A percentile compares a stretch with the other conserved stretches of the same genome.
These are phyloP conservation scores for Aaosphaeria arxii DNA, from an alignment of 2,329 filamentous ascomycete genomes.

Conservation along the genomic window DNA sequence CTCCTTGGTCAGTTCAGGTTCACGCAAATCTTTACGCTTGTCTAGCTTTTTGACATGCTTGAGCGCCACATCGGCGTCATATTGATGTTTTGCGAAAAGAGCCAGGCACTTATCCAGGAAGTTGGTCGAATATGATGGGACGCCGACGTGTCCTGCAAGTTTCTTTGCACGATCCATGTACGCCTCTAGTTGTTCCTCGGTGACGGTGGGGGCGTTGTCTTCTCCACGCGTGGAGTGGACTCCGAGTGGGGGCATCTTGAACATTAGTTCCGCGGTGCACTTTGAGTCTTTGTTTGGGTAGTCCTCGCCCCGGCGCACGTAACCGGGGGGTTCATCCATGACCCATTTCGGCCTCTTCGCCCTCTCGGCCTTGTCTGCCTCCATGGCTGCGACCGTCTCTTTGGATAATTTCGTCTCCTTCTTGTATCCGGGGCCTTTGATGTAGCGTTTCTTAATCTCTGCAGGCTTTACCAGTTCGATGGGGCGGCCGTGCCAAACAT, in stretches of 20 bases:
- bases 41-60: slow-evolving; percentile 66
- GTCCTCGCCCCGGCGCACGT: slow-evolving; percentile 81
- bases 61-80: slow-evolving; percentile 68
- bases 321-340: slow-evolving; percentile 85
- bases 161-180: slow-evolving; percentile 71
- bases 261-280: slow-evolving; percentile 73
- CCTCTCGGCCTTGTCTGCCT: slow-evolving; percentile 75
- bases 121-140: slow-evolving; percentile 77
- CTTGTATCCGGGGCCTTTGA: slow-evolving; percentile 62
- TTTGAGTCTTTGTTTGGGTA: slow-evolving; percentile 66
- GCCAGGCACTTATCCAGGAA: slow-evolving; percentile 80
- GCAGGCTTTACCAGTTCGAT: slow-evolving; percentile 87
- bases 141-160: slow-evolving; percentile 64
- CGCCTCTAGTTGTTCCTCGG: slow-evolving; percentile 63
- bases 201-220: slow-evolving; percentile 40
- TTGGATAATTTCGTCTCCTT: slow-evolving; percentile 76
- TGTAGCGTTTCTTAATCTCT: slow-evolving; percentile 76
- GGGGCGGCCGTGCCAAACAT: slow-evolving; percentile 79
- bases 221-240: slow-evolving; percentile 48
- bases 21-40: slow-evolving; percentile 70
- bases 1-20: slow-evolving; percentile 73
- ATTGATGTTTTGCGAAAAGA: slow-evolving; percentile 68
- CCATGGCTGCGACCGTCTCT: slow-evolving; percentile 73
- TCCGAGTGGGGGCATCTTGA: slow-evolving; percentile 65
- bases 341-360: slow-evolving; percentile 90